A percentile compares a stretch with the other conserved stretches of the same genome.
These are phyloP conservation scores for Aureobasidium sp. DNA, from an alignment of 2,329 filamentous ascomycete genomes.

Conservation along the genomic window DNA sequence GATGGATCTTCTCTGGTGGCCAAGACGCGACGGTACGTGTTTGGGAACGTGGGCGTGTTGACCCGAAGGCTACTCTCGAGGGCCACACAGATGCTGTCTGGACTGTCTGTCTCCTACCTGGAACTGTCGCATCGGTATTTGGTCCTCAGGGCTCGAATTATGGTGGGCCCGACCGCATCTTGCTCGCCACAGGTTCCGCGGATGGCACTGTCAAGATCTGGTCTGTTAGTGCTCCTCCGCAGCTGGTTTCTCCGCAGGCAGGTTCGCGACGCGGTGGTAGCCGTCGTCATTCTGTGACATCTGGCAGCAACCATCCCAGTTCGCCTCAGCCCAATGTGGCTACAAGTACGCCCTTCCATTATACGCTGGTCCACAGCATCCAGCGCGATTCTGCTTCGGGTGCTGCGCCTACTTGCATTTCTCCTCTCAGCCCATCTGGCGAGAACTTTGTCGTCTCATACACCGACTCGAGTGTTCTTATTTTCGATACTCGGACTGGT, in stretches of 20 bases:
- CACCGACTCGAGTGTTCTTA: conserved; percentile 78
- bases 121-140: conserved; percentile 73
- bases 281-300: conserved; percentile 86
- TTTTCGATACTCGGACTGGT: conserved; percentile 87
- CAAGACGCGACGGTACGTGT: conserved; percentile 89
- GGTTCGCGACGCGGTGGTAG: conserved; percentile 67
- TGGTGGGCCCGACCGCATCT: conserved; percentile 74
- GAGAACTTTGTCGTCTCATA: conserved; percentile 92
- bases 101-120: conserved; percentile 86
- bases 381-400: conserved; percentile 43
- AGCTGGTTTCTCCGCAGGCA: conserved; percentile 72
- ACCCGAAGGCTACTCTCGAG: conserved; percentile 89
- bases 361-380: conserved; percentile 84
- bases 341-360: conserved; percentile 77
- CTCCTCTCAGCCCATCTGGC: conserved; percentile 73
- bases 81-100: conserved; percentile 95
- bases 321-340: conserved; percentile 84
- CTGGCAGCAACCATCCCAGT: conserved; percentile 83
- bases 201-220: conserved; percentile 90
- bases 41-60: conserved; percentile 90
- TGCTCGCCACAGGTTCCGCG: conserved; percentile 85
- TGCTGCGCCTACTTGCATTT: conserved; percentile 83
- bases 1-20: conserved; percentile 97
- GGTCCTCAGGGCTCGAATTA: conserved; percentile 59
- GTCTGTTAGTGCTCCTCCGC: conserved; percentile 87